phyloP scores from a whole-genome alignment of 2,329 filamentous ascomycete species.

The Canariomyces notabilis region DNA sequence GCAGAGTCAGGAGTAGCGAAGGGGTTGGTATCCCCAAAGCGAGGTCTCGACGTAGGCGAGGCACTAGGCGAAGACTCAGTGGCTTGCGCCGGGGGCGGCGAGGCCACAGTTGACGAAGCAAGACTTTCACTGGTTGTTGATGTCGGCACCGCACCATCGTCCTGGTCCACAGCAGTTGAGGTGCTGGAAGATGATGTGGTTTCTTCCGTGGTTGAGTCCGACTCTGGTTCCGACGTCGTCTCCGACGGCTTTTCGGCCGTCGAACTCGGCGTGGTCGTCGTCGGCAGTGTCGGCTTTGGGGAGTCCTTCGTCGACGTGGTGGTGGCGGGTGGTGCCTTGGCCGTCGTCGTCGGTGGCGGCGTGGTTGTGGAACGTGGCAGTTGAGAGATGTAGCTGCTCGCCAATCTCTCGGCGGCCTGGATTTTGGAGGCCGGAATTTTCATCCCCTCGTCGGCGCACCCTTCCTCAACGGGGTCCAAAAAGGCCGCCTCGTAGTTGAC shows the following conservation, averaged over 20 bases:
- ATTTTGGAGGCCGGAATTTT: constrained; percentile 32
- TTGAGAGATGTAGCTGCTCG: constrained; percentile 20
- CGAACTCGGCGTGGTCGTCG: neutral
- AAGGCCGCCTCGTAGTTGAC: constrained; percentile 28
- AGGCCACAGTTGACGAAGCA: neutral
- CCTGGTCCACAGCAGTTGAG: neutral
- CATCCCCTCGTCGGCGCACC: constrained; percentile 29
- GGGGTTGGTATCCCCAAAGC: constrained; percentile 25
- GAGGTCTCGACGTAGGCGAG: constrained; percentile 8
- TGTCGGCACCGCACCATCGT: neutral
- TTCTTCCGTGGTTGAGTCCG: neutral
- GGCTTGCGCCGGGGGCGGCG: neutral
- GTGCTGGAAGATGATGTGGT: neutral
- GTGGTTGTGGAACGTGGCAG: constrained; percentile 19
- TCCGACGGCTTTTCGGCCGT: too few species aligned
- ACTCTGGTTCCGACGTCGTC: too few species aligned
- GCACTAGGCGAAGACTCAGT: neutral
- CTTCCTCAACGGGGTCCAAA: constrained; percentile 30
- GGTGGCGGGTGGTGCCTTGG: constrained; percentile 5
- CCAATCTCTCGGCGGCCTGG: constrained; percentile 28
- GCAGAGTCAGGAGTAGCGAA: constrained; percentile 23
- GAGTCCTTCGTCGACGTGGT: constrained; percentile 11
- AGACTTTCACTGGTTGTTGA: neutral
- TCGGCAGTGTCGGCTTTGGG: neutral
- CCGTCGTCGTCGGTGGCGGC: constrained; percentile 14